Evolutionary conservation across 1,139 yeast genomes (phyloP), one percentile per base, ranked within the genome.

Genomic region (Suhomyces anneliseae): DNA sequence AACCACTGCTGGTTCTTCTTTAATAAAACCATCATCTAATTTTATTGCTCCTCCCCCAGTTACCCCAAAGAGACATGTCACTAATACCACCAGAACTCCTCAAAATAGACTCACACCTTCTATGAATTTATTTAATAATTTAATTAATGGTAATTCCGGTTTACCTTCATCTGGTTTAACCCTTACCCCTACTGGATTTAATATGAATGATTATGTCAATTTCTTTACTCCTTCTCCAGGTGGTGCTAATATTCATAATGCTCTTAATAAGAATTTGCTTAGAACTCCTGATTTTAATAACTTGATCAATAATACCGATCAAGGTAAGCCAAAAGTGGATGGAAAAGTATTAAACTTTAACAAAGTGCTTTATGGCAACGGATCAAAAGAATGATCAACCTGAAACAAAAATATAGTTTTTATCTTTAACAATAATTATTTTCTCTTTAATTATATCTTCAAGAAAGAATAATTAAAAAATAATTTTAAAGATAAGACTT

Each of bases 131-230:
- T 66, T 68, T 58, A 65, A 59, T 57, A 48, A 59, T 55, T 35
- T 64, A 56, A 38, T 62, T 35, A 61, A 49, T 48, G 60, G 48
- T 47, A 62, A 56, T 40, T 56, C 54, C 37, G 72, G 69, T 9
- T 60, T 74, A 38, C 80, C 79, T 3, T 73, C 78, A 1, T 71
- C 74, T 8, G 79, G 79, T 2, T 60, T 75, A 42, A 70, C 65
- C 4, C 62, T 73, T 43, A 80, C 83, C 34, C 86, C 88, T 0
- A 85, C 89, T 4, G 90, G 89, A 8, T 87, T 88, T 68, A 87
- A 88, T 62, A 81, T 88, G 83, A 85, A 82, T 59, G 96, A 88
- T 60, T 88, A 87, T 62, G 87, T 89, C 39, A 85, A 86, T 60
- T 81, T 85, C 57, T 83, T 85, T 59, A 83, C 90, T 1, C 95